Percentiles rank a stretch among this genome's conserved stretches.
These are phyloP conservation scores for Nakazawaea holstii DNA, from an alignment of 805 yeast genomes.

Conservation along the genomic window DNA sequence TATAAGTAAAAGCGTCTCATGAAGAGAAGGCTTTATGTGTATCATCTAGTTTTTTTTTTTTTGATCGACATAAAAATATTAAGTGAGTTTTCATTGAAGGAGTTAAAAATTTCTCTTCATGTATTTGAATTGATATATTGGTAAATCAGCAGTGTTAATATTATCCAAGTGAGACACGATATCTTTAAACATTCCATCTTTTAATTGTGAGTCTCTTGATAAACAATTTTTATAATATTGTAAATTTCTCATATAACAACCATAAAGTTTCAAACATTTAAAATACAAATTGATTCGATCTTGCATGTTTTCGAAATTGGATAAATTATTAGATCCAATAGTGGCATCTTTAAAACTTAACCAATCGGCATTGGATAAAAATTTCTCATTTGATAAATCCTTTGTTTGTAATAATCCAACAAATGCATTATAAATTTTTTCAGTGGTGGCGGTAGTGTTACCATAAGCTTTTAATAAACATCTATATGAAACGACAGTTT, in stretches of 20 bases:
- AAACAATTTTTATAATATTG: slow-evolving; percentile 41
- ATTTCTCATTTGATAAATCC: slow-evolving; percentile 45
- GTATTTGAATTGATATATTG: background rate
- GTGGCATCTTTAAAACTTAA: slow-evolving; percentile 79
- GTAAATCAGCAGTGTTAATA: slow-evolving; percentile 4
- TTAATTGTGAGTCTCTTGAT: slow-evolving; percentile 38
- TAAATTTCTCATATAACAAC: slow-evolving; percentile 41
- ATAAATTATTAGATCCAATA: slow-evolving; percentile 34
- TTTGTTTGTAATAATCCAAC: slow-evolving; percentile 34
- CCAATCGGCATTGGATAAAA: slow-evolving; percentile 82
- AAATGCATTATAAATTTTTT: slow-evolving; percentile 41
- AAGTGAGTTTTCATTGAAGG: background rate
- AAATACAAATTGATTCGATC: slow-evolving; percentile 51
- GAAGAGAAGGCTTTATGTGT: too few species aligned
- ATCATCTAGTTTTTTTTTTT: too few species aligned
- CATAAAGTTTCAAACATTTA: slow-evolving; percentile 46
- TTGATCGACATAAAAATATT: too few species aligned
- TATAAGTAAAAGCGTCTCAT: too few species aligned
- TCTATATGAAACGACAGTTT: slow-evolving; percentile 68
- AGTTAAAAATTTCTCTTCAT: slow-evolving; percentile 10
- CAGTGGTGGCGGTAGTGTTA: slow-evolving; percentile 46
- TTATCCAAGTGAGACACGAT: background rate
- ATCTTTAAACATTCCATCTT: slow-evolving; percentile 19
- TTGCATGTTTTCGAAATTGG: slow-evolving; percentile 21
- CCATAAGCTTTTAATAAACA: slow-evolving; percentile 71